phyloP scores from a whole-genome alignment of 164 flowering plant species.

The Aristolochia californica region DNA sequence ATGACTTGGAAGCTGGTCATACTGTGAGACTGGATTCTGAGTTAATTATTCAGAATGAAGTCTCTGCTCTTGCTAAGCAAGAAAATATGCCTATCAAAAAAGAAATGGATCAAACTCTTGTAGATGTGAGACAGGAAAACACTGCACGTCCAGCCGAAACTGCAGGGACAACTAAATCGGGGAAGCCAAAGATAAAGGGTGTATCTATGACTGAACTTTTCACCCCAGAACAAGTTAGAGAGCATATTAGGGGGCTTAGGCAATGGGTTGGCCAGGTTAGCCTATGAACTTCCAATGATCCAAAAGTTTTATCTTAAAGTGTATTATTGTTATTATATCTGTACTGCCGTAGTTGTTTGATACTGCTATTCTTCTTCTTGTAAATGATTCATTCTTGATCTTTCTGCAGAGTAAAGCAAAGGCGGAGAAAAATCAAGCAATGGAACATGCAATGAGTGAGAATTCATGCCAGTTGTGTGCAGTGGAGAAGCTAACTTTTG shows the following conservation, averaged over 20 bases:
- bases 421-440: slow-evolving; percentile 96
- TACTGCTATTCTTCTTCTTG: not conserved
- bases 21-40: slow-evolving; percentile 27
- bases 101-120: slow-evolving; percentile 10
- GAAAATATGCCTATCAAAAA: slow-evolving; percentile 18
- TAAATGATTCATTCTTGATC: not conserved
- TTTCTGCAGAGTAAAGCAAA: slow-evolving; percentile 80
- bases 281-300: not conserved
- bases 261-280: slow-evolving; percentile 99
- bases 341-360: not conserved
- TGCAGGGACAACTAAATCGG: slow-evolving; percentile 52
- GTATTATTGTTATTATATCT: not conserved
- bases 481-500: slow-evolving; percentile 96
- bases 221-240: slow-evolving; percentile 90
- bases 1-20: slow-evolving; percentile 21
- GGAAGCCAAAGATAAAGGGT: slow-evolving; percentile 89
- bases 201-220: slow-evolving; percentile 90
- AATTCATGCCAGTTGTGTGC: slow-evolving; percentile 98
- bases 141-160: slow-evolving; percentile 29
- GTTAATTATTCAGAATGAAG: slow-evolving; percentile 23
- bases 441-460: slow-evolving; percentile 90
- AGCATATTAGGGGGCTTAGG: slow-evolving; percentile 79
- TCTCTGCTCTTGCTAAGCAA: slow-evolving; percentile 28
- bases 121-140: slow-evolving; percentile 32
- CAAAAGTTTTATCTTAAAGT: not conserved